Evolutionary conservation across 2,329 filamentous ascomycete genomes (phyloP).

Genomic region (Ceratocystis ficicola): DNA sequence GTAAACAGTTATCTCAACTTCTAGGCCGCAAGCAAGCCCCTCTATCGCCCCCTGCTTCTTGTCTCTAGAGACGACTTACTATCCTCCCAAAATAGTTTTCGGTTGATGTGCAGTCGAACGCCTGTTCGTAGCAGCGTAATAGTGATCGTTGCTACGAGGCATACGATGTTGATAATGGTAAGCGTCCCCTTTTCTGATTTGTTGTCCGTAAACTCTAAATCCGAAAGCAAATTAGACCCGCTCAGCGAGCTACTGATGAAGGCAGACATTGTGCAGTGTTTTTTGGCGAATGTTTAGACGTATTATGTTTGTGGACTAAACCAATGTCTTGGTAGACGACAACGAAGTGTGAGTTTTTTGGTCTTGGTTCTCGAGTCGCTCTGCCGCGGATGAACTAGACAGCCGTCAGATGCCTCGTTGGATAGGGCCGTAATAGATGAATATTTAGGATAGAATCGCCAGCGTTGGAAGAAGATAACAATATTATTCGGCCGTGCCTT

Average conservation of each 20-base stretch:
- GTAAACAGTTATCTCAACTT: background rate
- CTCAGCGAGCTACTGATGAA: constrained; percentile 1
- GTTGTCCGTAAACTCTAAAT: constrained; percentile 15
- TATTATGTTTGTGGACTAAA: no score
- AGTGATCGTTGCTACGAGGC: constrained; percentile 6
- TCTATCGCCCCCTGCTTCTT: no score
- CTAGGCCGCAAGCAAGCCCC: background rate
- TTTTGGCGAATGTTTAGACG: background rate
- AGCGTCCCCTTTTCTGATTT: background rate
- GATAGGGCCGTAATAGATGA: no score
- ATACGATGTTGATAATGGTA: background rate
- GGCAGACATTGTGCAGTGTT: background rate
- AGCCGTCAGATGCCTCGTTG: no score
- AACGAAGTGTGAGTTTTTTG: no score
- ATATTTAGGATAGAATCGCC: no score
- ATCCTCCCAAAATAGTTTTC: constrained; percentile 20
- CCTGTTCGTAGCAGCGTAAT: constrained; percentile 16
- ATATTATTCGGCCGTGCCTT: background rate
- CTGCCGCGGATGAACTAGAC: no score
- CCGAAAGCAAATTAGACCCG: constrained; percentile 5
- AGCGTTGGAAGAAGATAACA: no score
- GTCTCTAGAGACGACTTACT: constrained; percentile 10
- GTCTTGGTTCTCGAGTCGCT: no score
- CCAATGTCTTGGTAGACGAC: no score
- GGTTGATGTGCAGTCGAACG: constrained; percentile 13